phyloP scores from a whole-genome alignment of 495 filamentous ascomycete species.

The Tuber melanosporum region DNA sequence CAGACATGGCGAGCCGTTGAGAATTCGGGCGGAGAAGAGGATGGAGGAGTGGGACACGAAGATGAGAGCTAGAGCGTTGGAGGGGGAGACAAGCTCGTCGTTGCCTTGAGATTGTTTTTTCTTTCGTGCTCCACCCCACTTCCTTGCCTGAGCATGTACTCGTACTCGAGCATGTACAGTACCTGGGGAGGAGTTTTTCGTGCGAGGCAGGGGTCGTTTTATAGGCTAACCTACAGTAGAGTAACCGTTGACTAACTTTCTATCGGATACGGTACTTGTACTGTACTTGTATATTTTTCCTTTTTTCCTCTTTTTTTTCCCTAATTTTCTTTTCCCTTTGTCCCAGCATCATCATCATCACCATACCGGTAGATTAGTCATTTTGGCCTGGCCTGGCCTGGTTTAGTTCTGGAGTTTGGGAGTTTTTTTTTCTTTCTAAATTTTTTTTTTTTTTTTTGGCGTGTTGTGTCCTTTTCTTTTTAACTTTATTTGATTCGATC shows the following conservation, averaged over 20 bases:
- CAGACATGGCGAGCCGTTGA: constrained; percentile 50
- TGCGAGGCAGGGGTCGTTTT: too few relatives aligned
- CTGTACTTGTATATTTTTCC: neutral
- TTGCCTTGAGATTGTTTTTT: constrained; percentile 19
- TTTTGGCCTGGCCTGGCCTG: neutral
- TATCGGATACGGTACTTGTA: neutral
- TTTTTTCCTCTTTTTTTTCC: neutral
- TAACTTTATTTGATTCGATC: neutral
- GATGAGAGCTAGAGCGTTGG: constrained; percentile 15
- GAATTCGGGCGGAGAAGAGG: constrained; percentile 41
- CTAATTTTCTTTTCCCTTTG: neutral
- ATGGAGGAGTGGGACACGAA: constrained; percentile 32
- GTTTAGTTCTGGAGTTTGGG: neutral
- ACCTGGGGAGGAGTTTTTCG: too few relatives aligned
- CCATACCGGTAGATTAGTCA: neutral
- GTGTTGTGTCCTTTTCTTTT: neutral
- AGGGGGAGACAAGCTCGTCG: constrained; percentile 19
- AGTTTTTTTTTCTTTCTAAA: neutral
- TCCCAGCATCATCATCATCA: neutral
- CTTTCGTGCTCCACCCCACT: neutral
- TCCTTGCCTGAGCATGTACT: too few relatives aligned
- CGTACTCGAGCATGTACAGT: too few relatives aligned
- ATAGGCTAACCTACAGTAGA: too few relatives aligned
- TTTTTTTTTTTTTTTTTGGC: neutral
- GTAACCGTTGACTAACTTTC: too few relatives aligned